Evolutionary conservation across 2,329 filamentous ascomycete species (phyloP).

Genomic region (Venturia oleaginea): DNA sequence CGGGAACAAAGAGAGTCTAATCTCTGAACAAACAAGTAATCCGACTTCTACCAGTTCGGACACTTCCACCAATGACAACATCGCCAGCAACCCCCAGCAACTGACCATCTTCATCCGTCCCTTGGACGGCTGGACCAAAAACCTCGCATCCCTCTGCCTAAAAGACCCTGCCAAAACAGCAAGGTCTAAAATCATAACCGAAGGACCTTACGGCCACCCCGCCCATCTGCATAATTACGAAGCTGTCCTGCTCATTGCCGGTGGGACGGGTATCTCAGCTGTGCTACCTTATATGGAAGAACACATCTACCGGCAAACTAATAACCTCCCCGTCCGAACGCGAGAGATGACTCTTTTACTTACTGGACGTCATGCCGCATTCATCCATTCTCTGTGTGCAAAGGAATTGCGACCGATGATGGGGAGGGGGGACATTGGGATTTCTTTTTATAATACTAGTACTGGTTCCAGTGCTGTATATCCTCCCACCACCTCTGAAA

Average conservation of each 20-base stretch:
- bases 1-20: background rate
- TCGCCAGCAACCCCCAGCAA: slow-evolving; percentile 16
- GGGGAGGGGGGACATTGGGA: background rate
- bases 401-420: background rate
- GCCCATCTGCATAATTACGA: slow-evolving; percentile 34
- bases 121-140: slow-evolving; percentile 42
- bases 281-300: slow-evolving; percentile 23
- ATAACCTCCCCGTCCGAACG: slow-evolving; percentile 19
- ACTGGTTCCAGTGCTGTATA: background rate
- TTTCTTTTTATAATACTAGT: background rate
- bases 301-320: slow-evolving; percentile 1
- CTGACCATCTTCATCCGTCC: slow-evolving; percentile 43
- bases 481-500: background rate
- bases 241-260: slow-evolving; percentile 28
- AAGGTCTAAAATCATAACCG: slow-evolving; percentile 34
- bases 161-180: slow-evolving; percentile 20
- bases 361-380: background rate
- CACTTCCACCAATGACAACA: slow-evolving; percentile 10
- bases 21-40: background rate
- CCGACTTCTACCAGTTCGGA: no score
- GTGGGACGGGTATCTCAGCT: slow-evolving; percentile 28
- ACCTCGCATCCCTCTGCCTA: slow-evolving; percentile 32
- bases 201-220: slow-evolving; percentile 42
- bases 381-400: background rate
- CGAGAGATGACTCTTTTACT: background rate